Conservation (phyloP, 1,284 basidiomycete species). For the Trametes pubescens region DNA sequence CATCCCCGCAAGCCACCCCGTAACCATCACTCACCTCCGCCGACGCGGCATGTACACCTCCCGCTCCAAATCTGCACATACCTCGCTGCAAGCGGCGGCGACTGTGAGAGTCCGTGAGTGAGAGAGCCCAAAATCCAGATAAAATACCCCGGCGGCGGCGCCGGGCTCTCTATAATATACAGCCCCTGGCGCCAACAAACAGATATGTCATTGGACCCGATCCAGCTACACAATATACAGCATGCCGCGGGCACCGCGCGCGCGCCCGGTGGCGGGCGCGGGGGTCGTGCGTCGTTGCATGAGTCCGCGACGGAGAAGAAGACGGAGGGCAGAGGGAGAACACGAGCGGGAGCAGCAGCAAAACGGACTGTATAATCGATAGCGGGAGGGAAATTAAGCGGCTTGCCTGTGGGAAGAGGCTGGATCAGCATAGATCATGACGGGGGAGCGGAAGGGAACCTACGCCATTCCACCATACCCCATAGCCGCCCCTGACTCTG, state of each 20-base stretch:
- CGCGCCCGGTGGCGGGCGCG: conserved; percentile 5
- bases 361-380: conserved; percentile 25
- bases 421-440: neutral
- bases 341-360: conserved; percentile 16
- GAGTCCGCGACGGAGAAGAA: conserved; percentile 10
- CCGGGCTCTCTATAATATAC: conserved; percentile 24
- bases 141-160: neutral
- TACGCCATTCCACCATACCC: conserved; percentile 71
- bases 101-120: neutral
- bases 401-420: conserved; percentile 29
- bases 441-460: conserved; percentile 32
- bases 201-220: conserved; percentile 30
- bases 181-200: conserved; percentile 26
- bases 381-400: conserved; percentile 31
- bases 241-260: conserved; percentile 12
- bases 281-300: conserved; percentile 4
- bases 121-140: neutral
- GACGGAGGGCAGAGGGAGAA: neutral
- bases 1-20: neutral
- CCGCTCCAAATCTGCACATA: neutral
- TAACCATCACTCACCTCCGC: neutral
- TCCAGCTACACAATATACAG: conserved; percentile 32
- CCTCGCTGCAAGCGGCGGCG: neutral
- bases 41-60: neutral
- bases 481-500: conserved; percentile 66